Evolutionary conservation across 169 alveolate genomes (phyloP).

Genomic region (Eimeria falciformis): DNA sequence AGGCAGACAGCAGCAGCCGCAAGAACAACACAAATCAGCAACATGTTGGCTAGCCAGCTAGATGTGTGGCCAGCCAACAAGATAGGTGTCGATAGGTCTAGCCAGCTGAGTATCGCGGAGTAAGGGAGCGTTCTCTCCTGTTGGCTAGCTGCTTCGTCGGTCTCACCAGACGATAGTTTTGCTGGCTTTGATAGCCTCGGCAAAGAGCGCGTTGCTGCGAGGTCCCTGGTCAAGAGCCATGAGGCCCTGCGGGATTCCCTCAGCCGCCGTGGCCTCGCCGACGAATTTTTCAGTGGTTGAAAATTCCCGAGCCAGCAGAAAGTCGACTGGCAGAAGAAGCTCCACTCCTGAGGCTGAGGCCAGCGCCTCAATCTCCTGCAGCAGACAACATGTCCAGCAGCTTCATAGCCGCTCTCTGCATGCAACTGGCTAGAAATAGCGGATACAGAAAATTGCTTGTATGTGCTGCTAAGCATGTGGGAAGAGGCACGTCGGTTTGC

Average conservation of each 20-base stretch:
- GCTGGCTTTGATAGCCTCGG: constrained; percentile 88
- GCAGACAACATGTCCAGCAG: too few relatives aligned
- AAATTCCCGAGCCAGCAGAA: constrained; percentile 91
- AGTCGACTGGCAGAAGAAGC: constrained; percentile 94
- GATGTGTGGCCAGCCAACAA: too few relatives aligned
- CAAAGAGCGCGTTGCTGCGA: constrained; percentile 87
- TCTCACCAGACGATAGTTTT: constrained; percentile 92
- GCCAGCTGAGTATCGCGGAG: too few relatives aligned
- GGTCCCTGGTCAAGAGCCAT: constrained; percentile 99
- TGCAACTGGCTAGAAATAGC: too few relatives aligned
- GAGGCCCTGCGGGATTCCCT: constrained; percentile 95
- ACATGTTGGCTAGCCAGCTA: not conserved
- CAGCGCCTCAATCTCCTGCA: constrained; percentile 90
- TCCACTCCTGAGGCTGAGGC: constrained; percentile 94
- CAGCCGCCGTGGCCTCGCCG: constrained; percentile 87
- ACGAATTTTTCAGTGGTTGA: constrained; percentile 89
- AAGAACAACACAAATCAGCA: not conserved
- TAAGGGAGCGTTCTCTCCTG: too few relatives aligned
- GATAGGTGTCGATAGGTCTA: too few relatives aligned
- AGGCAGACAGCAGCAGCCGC: not conserved
- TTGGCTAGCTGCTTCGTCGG: too few relatives aligned
- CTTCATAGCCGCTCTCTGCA: too few relatives aligned
- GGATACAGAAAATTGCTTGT: too few relatives aligned
- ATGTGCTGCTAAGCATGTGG: too few relatives aligned
- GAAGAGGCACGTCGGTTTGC: too few relatives aligned